phyloP scores from a whole-genome alignment of 805 yeast species.

The Torulaspora delbrueckii region DNA sequence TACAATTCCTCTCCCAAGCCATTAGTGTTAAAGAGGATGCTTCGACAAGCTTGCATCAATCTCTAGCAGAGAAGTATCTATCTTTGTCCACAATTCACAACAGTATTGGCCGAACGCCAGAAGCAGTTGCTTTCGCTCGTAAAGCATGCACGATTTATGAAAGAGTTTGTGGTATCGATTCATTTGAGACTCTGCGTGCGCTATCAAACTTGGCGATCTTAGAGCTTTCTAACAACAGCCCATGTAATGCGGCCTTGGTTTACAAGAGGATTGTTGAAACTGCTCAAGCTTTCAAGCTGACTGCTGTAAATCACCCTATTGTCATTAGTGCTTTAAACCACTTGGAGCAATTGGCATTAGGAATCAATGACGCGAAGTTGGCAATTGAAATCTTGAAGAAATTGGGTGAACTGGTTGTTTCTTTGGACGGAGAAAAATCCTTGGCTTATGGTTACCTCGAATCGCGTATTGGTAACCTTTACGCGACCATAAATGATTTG shows the following conservation, averaged over 20 bases:
- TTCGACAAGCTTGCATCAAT: constrained; percentile 74
- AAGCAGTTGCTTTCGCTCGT: constrained; percentile 62
- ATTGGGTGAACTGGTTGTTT: constrained; percentile 48
- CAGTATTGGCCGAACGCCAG: constrained; percentile 50
- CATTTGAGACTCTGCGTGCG: constrained; percentile 67
- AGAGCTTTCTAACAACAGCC: constrained; percentile 58
- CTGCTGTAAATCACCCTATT: constrained; percentile 65
- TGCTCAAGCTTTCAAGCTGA: constrained; percentile 39
- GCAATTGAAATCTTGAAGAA: constrained; percentile 51
- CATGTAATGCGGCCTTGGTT: constrained; percentile 56
- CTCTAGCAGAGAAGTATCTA: constrained; percentile 66
- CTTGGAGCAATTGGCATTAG: constrained; percentile 51
- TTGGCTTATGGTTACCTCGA: constrained; percentile 60
- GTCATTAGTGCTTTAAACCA: constrained; percentile 49
- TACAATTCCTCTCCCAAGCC: constrained; percentile 63
- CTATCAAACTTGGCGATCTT: constrained; percentile 69
- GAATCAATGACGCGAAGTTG: constrained; percentile 51
- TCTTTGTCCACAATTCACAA: constrained; percentile 62
- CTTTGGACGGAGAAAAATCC: constrained; percentile 53
- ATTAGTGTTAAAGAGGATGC: constrained; percentile 73
- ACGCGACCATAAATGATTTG: constrained; percentile 48
- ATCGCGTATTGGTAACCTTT: constrained; percentile 64
- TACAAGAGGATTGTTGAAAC: constrained; percentile 55
- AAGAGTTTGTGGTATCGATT: constrained; percentile 75
- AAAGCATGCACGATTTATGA: constrained; percentile 70